Evolutionary conservation across 768 basidiomycete species (phyloP), one percentile per base, ranked within the genome.

Genomic region (Mycena rosella): DNA sequence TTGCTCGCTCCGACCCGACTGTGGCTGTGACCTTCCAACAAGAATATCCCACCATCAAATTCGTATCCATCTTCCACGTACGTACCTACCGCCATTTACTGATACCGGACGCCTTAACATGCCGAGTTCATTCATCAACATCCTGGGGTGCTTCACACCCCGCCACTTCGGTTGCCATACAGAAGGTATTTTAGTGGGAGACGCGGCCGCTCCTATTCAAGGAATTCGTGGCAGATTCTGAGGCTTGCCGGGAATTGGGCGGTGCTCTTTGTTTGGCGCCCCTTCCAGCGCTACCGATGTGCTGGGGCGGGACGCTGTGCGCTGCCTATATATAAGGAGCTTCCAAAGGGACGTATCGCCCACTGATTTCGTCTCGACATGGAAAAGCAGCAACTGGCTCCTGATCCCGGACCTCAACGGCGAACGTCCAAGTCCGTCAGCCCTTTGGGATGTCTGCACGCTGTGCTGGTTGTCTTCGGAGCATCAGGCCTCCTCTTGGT

Each of bases 361-460:
- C 52, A 53, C 32, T 53, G 52, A 53, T 53, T 32, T 56, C 38
- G 54, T 56, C 54, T 56, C 54, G 38, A 56, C 54, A 56, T 56
- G 54, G 54, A 56, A 56, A 56, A 56, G 38, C 54, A 56, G 40
- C 54, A 56, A 56, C 36, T 56, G 54, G 54, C 54, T 56, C 54
- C 54, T 40, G 54, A 56, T 56, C 54, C 54, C 40, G 54, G 54
- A 56, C 54, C 36, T 56, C 54, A 56, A 42, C 36, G 54, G 54
- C 54, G 24, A 56, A 56, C 40, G 54, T 42, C 54, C 54, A 56
- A 56, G 54, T 38, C 54, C 54, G 54, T 56, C 54, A 56, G 38
- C 38, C 27, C 40, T 42, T 56, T 42, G 38, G 54, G 54, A 56
- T 56, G n/a, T 22, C 54, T 56, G 54, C 26, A 15, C 54, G 54